Evolutionary conservation across 2,329 filamentous ascomycete genomes (phyloP), one percentile per base, ranked within the genome.

Genomic region (Cladophialophora yegresii): DNA sequence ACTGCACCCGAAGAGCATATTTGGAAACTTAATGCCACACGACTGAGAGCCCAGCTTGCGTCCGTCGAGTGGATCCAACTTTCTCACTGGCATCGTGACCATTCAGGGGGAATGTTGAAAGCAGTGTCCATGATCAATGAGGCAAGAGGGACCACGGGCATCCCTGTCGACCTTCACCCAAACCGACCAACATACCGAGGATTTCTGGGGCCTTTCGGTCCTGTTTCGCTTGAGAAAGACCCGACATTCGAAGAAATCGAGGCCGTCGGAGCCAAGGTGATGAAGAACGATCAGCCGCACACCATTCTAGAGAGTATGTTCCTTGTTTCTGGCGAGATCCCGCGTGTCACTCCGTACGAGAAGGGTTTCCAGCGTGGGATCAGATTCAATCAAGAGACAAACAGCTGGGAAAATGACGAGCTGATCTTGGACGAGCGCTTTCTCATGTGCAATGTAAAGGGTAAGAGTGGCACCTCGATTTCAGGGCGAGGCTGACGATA

Each of bases 31-130:
- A 85, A 85, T 66, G 78, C 75, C 3, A 77, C 73, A 4, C 75
- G 82, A 1, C 71, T 84, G 20, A 71, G 75, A 28, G 73, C 79
- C 1, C 75, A 82, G 68, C 71, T 83, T 3, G 72, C 76, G 1
- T 68, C 71, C 0, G 74, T 85, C 26, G 82, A 84, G 66, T 63
- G 79, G 13, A 77, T 84, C 22, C 77, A 83, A 54, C 72, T 85
- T 26, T 82, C 81, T 4, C 80, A 84, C 68, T 84, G 83, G 83
- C 82, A 85, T 73, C 77, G 83, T 45, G 82, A 85, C 66, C 82
- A 85, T 67, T 83, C 82, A 28, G 81, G 80, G n/a, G 82, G 83
- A 4, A 76, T 86, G 73, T 72, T 80, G 22, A 75, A 75, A 51
- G 82, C 83, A n/a, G 74, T 85, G 51, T 71, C 74, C 20, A 76